A percentile compares a stretch with the other conserved stretches of the same genome.
Evolutionary conservation across 768 basidiomycete genomes (phyloP).

Genomic region (Pholiota molesta): DNA sequence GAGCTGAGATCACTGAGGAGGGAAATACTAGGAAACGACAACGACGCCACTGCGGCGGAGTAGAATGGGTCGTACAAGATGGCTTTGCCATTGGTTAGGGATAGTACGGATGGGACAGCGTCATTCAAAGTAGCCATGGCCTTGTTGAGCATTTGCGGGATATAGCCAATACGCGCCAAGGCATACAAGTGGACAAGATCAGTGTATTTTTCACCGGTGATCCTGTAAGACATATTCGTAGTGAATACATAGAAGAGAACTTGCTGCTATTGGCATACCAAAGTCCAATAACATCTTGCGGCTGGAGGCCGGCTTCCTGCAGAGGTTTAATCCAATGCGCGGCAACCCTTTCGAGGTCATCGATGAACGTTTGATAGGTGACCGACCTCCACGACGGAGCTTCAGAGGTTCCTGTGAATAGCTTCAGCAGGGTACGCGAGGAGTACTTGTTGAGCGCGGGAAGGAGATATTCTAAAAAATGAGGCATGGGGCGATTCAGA

Average conservation of each 20-base stretch:
- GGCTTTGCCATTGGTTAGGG: slow-evolving; percentile 54
- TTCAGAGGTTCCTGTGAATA: slow-evolving; percentile 5
- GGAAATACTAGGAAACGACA: background rate
- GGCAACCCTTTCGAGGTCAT: slow-evolving; percentile 59
- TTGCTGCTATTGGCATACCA: slow-evolving; percentile 40
- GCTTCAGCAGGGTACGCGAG: slow-evolving; percentile 10
- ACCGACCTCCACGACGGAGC: slow-evolving; percentile 25
- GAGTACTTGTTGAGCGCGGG: slow-evolving; percentile 8
- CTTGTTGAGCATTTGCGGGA: slow-evolving; percentile 66
- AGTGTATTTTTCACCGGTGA: slow-evolving; percentile 61
- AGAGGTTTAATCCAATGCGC: slow-evolving; percentile 55
- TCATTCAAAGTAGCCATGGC: slow-evolving; percentile 53
- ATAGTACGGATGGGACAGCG: slow-evolving; percentile 65
- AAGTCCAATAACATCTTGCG: slow-evolving; percentile 59
- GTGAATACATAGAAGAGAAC: slow-evolving; percentile 18
- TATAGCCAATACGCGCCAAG: slow-evolving; percentile 64
- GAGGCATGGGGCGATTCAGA: background rate
- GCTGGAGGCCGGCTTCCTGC: slow-evolving; percentile 39
- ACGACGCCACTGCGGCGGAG: slow-evolving; percentile 25
- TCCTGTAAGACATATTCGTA: slow-evolving; percentile 39
- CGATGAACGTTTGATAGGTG: slow-evolving; percentile 45
- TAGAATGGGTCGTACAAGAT: slow-evolving; percentile 59
- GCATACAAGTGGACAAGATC: slow-evolving; percentile 68
- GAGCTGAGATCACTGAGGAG: background rate
- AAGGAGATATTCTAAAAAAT: slow-evolving; percentile 4